Conservation (phyloP, 306 rosid genomes). For the Mimosa bimucronata region DNA sequence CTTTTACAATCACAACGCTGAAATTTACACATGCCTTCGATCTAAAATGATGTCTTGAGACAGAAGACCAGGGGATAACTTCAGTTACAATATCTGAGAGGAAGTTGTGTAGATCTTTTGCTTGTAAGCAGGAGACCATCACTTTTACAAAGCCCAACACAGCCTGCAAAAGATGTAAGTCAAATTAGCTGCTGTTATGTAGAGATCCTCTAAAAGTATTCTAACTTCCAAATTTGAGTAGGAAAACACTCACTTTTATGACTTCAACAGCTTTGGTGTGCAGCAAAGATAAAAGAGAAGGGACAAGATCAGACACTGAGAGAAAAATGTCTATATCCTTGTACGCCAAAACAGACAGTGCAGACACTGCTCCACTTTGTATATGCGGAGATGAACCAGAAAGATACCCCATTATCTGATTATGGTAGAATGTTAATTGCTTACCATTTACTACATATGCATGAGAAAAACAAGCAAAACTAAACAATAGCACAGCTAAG, state of each 20-base stretch:
- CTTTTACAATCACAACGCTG: background rate
- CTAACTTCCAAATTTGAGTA: constrained; percentile 19
- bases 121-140: constrained; percentile 70
- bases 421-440: constrained; percentile 21
- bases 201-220: constrained; percentile 31
- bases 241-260: constrained; percentile 63
- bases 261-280: constrained; percentile 78
- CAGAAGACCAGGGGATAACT: constrained; percentile 79
- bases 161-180: constrained; percentile 64
- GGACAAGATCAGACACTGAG: constrained; percentile 70
- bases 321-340: constrained; percentile 63
- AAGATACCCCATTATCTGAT: constrained; percentile 91
- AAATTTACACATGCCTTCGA: constrained; percentile 65
- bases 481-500: background rate
- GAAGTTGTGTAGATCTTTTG: constrained; percentile 64
- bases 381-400: constrained; percentile 89
- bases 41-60: constrained; percentile 85
- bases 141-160: constrained; percentile 95
- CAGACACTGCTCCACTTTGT: constrained; percentile 96
- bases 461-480: background rate
- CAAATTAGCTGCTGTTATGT: constrained; percentile 34
- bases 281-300: constrained; percentile 80
- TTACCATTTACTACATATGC: constrained; percentile 1
- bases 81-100: constrained; percentile 61
- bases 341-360: constrained; percentile 77